These are phyloP conservation scores for Moelleriella libera DNA, from an alignment of 2,329 filamentous ascomycete species.

Conservation along the genomic window DNA sequence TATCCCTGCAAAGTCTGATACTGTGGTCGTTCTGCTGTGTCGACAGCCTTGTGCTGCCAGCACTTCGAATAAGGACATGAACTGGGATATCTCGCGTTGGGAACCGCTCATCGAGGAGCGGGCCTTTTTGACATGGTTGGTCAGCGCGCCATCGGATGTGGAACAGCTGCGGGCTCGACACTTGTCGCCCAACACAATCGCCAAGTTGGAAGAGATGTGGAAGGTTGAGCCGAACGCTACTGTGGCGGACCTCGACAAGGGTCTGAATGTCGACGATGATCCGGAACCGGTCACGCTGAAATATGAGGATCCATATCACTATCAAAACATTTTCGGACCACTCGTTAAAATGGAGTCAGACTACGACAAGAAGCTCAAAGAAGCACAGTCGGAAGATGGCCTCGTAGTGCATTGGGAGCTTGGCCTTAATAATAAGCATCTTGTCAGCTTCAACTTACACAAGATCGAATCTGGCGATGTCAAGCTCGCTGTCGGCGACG, in stretches of 20 bases:
- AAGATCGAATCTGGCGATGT: constrained; percentile 97
- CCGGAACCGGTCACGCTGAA: constrained; percentile 82
- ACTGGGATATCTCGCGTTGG: constrained; percentile 97
- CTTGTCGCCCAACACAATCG: constrained; percentile 85
- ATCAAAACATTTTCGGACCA: constrained; percentile 96
- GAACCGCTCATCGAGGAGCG: constrained; percentile 95
- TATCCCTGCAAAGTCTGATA: constrained; percentile 96
- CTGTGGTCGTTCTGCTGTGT: constrained; percentile 90
- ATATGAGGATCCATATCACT: constrained; percentile 96
- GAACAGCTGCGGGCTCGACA: constrained; percentile 93
- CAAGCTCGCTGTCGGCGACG: constrained; percentile 92
- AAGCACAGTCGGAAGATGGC: constrained; percentile 95
- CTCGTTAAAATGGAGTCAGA: constrained; percentile 98
- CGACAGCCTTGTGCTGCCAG: constrained; percentile 91
- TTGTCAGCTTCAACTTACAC: constrained; percentile 87
- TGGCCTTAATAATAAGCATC: constrained; percentile 92
- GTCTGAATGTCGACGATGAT: constrained; percentile 83
- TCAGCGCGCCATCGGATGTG: constrained; percentile 75
- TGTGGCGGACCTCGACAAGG: constrained; percentile 82
- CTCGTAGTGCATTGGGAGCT: constrained; percentile 88
- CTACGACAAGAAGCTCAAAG: constrained; percentile 97
- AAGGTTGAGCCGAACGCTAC: constrained; percentile 87
- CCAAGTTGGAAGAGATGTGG: constrained; percentile 95
- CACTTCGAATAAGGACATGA: constrained; percentile 97
- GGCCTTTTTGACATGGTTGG: constrained; percentile 88